These are phyloP conservation scores for Vairimorpha ceranae DNA, from an alignment of 371 early-diverging fungal genomes.

Conservation along the genomic window DNA sequence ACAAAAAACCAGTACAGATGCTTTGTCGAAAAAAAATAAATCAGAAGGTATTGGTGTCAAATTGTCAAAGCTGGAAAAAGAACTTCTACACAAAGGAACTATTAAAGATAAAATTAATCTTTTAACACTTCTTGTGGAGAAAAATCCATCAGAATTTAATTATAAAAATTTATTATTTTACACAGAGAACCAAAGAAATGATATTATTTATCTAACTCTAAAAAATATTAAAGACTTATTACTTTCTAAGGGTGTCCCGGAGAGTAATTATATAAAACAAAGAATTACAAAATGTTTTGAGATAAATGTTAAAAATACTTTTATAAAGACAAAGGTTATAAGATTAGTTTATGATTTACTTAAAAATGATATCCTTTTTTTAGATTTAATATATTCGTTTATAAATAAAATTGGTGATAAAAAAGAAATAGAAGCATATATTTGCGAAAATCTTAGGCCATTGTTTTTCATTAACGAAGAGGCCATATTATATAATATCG, in stretches of 20 bases:
- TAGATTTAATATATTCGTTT: conserved; percentile 42
- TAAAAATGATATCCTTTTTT: conserved; percentile 27
- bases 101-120: conserved; percentile 46
- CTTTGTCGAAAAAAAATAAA: not conserved
- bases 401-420: conserved; percentile 43
- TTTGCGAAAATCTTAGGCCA: conserved; percentile 12
- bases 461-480: conserved; percentile 22
- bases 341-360: conserved; percentile 33
- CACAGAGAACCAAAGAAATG: conserved; percentile 50
- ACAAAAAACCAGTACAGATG: not conserved
- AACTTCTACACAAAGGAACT: conserved; percentile 46
- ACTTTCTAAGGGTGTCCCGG: conserved; percentile 12
- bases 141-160: conserved; percentile 40
- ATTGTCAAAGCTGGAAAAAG: conserved; percentile 36
- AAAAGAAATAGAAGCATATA: conserved; percentile 8
- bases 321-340: conserved; percentile 48
- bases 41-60: conserved; percentile 16
- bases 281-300: conserved; percentile 47
- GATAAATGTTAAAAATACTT: conserved; percentile 37
- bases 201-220: conserved; percentile 37
- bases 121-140: conserved; percentile 24
- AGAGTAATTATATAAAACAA: conserved; percentile 35
- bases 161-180: conserved; percentile 39
- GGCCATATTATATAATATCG: conserved; percentile 30
- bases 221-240: conserved; percentile 48